These are phyloP conservation scores for Hamamelis virginiana DNA, from an alignment of 164 flowering plant genomes.

Conservation along the genomic window DNA sequence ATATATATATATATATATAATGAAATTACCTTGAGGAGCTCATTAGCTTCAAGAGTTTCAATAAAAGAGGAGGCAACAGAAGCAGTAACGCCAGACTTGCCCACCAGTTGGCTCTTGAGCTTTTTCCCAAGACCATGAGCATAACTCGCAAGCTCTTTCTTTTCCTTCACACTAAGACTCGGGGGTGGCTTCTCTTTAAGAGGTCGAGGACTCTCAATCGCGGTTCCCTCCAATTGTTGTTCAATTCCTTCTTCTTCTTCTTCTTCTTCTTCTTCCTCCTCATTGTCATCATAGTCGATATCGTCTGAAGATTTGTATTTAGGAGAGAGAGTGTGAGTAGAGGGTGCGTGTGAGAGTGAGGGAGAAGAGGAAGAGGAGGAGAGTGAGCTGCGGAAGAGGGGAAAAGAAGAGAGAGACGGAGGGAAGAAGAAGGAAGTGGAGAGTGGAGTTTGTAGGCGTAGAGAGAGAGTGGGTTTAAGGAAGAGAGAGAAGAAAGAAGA, in stretches of 20 bases:
- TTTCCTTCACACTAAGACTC: conserved; percentile 55
- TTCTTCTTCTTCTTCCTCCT: conserved; percentile 9
- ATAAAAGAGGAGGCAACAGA: conserved; percentile 61
- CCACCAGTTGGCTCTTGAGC: conserved; percentile 82
- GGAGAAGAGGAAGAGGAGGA: conserved; percentile 1
- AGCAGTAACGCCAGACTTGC: conserved; percentile 82
- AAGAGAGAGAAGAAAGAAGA: background rate
- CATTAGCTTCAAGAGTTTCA: conserved; percentile 82
- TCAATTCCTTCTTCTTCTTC: conserved; percentile 4
- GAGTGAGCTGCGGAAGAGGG: background rate
- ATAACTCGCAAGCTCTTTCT: conserved; percentile 80
- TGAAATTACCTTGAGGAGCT: conserved; percentile 81
- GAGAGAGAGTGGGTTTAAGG: conserved; percentile 6
- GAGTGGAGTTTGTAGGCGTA: too few species aligned
- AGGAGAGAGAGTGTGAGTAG: background rate
- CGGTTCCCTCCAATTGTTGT: conserved; percentile 9
- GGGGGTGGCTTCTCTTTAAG: conserved; percentile 11
- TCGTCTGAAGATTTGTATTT: background rate
- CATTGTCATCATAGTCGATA: conserved; percentile 9
- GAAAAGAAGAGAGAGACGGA: background rate
- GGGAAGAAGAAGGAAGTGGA: too few species aligned
- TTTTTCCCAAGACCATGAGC: conserved; percentile 86
- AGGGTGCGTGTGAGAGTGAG: background rate
- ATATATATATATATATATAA: background rate
- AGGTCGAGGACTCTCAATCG: conserved; percentile 7